Base-by-base conservation (phyloP, 805 yeast genomes). In the Wickerhamomyces alni region DNA sequence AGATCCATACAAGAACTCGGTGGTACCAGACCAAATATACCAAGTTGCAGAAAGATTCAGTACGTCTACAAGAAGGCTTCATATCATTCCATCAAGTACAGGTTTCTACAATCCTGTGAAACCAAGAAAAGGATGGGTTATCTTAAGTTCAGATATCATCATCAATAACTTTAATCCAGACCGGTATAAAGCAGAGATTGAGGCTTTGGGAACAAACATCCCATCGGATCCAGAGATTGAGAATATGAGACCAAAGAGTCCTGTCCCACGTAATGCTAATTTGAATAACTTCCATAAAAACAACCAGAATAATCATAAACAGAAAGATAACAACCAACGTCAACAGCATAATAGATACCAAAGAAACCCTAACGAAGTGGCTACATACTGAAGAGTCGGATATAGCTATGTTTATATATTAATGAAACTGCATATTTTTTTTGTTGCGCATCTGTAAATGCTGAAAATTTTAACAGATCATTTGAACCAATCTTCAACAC, bases 101-200 rank as follows among this genome's bases (percentile, higher is more conserved):
- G 91, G 88, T 0, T 66, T 68, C 45, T 73, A 81, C 29, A 74
- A 72, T 27, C 82, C 84, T 25, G 74, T 83, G 16, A 72, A 70
- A 46, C 58, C 76, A 44, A 75, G 96, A 54, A 80, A 78, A 9
- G 98, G 98, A 5, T 89, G 98, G 98, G 93, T 87, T 4, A 75
- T 88, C 9, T 67, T 86, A 72, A 74, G 88, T 51, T 96, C 96
- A 1, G 96, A 88, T 61, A 77, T 83, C 4, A 59, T 87, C 48
- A 54, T 87, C 24, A 76, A 86, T 56, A 87, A 86, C 55, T 86
- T 89, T 45, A 66, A 66, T 6, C 69, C 80, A 3, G 46, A 46
- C 3, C 55, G 57, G 8, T 82, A 73, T 55, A 65, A 66, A 37
- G 52, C 52, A 16, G 76, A 75, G 30, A 65, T 76, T 11, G 51